phyloP scores from a whole-genome alignment of 331 rosid genomes.

The Pyracantha coccinea region DNA sequence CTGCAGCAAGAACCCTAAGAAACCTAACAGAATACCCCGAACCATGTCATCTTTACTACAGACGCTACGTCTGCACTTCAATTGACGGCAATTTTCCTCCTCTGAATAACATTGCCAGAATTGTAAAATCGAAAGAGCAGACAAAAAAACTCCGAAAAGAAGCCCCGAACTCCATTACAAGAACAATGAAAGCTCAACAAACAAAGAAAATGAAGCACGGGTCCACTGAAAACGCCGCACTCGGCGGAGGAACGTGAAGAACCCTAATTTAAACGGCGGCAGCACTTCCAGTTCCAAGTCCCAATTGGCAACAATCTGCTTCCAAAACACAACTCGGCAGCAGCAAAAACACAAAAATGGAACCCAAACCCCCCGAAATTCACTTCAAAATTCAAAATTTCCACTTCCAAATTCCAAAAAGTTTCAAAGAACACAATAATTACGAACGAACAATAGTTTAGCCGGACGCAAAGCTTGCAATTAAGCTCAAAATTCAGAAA shows the following conservation, averaged over 20 bases:
- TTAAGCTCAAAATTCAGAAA: background rate
- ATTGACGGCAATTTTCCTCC: slow-evolving; percentile 3
- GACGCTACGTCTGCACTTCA: slow-evolving; percentile 7
- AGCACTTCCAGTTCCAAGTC: background rate
- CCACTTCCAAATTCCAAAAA: background rate
- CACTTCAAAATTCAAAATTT: slow-evolving; percentile 10
- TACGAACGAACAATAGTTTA: background rate
- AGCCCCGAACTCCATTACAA: background rate
- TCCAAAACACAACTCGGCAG: slow-evolving; percentile 10
- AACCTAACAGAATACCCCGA: background rate
- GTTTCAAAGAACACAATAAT: background rate
- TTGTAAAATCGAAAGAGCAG: background rate
- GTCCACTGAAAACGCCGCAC: background rate
- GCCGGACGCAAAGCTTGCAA: background rate
- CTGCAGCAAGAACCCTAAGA: background rate
- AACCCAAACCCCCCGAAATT: slow-evolving; percentile 14
- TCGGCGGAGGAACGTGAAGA: background rate
- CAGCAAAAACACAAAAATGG: slow-evolving; percentile 2
- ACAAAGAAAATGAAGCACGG: background rate
- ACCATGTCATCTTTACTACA: background rate
- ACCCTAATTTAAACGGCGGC: slow-evolving; percentile 17
- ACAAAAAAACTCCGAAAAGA: background rate
- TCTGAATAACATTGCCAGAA: background rate
- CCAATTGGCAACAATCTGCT: slow-evolving; percentile 13
- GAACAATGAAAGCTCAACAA: background rate